A percentile compares a stretch with the other conserved stretches of the same genome.
Evolutionary conservation across 768 basidiomycete genomes (phyloP).

Genomic region (Pleurotus tuoliensis): DNA sequence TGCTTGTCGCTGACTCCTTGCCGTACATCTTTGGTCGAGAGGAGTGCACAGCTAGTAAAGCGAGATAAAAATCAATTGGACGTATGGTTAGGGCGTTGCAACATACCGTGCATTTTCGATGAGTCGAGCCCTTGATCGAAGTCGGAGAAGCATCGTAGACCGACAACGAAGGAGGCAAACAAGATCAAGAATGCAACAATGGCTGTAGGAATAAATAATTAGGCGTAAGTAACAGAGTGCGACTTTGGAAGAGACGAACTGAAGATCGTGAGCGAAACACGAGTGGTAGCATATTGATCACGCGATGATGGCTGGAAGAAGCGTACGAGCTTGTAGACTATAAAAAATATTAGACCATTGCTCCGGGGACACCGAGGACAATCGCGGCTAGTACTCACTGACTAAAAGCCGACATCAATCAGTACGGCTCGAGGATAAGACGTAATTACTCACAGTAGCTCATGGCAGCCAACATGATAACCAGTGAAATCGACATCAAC

Average conservation of each 20-base stretch:
- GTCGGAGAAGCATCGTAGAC: constrained; percentile 75
- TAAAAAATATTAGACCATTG: not conserved
- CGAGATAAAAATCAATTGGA: constrained; percentile 25
- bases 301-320: constrained; percentile 66
- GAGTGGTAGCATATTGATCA: constrained; percentile 61
- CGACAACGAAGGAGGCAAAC: constrained; percentile 70
- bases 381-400: constrained; percentile 25
- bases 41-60: constrained; percentile 40
- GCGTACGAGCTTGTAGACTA: constrained; percentile 83
- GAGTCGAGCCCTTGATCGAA: constrained; percentile 75
- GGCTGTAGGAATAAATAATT: constrained; percentile 36
- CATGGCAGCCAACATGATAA: constrained; percentile 73
- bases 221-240: not conserved
- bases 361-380: not conserved
- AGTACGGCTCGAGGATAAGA: not conserved
- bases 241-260: constrained; percentile 41
- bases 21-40: constrained; percentile 38
- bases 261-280: constrained; percentile 77
- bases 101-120: constrained; percentile 76
- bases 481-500: constrained; percentile 69
- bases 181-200: constrained; percentile 73
- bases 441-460: constrained; percentile 62
- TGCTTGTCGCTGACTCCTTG: constrained; percentile 36
- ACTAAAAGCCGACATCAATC: constrained; percentile 21
- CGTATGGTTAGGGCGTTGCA: constrained; percentile 18